Evolutionary conservation across 768 basidiomycete genomes (phyloP), one percentile per base, ranked within the genome.

Genomic region (Rhizopogon vinicolor): DNA sequence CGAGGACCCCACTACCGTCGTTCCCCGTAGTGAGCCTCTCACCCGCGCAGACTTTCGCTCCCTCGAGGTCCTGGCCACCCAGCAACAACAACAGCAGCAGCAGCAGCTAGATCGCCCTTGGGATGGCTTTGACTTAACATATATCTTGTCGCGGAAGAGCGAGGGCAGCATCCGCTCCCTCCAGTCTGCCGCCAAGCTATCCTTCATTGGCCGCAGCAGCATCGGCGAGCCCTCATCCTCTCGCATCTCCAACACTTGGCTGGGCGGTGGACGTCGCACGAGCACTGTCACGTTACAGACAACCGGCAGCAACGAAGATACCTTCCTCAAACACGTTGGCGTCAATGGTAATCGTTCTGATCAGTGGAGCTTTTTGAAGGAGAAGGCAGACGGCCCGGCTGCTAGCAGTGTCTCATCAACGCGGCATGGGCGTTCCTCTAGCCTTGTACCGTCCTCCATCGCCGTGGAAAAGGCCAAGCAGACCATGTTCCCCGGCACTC

Each of bases 351-450:
- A 67, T 8, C 64, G 73, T 54, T 70, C 74, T 51, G 68, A 72
- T 39, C 75, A 78, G 54, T 89, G 87, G 87, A 78, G 74, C 16
- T 86, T 87, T 65, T 73, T 69, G 57, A 76, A 74, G 59, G 85
- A 85, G 69, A 77, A 70, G 46, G 76, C 72, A 13, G 77, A 81
- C 53, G 59, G 61, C 5, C 43, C 60, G 1, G 48, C 45, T 42
- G 35, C 44, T 39, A 56, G 56, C 37, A 60, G 53, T 53, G 56
- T 58, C 53, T 56, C 66, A 3, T 46, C 65, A 18, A 56, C 65
- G 22, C 63, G 64, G 18, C 63, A 64, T 51, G 66, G 70, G 51
- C 60, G 62, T 55, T 51, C 57, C 41, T 63, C 59, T 43, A 59
- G 35, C 39, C 57, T 56, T 3, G 44, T 63, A 46, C 51, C 53